Percentiles rank a stretch among this genome's conserved stretches.
Evolutionary conservation across 1,284 basidiomycete genomes (phyloP).

Genomic region (Pyrrhoderma lamaoense): DNA sequence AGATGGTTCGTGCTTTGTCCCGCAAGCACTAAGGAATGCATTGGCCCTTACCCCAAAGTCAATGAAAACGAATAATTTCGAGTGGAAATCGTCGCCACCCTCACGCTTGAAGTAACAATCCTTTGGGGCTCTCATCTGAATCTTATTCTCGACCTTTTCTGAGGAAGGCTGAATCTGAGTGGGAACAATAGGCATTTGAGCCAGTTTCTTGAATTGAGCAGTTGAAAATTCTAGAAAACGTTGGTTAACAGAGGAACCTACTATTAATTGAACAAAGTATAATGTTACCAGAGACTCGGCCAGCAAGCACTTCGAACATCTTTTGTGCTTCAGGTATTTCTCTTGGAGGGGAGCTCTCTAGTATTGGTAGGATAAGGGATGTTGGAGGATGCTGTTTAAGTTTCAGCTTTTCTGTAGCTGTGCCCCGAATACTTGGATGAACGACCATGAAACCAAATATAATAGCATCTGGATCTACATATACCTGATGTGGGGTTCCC

Average conservation of each 20-base stretch:
- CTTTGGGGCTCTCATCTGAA: conserved; percentile 47
- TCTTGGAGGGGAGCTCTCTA: conserved; percentile 59
- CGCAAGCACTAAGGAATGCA: conserved; percentile 79
- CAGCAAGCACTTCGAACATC: conserved; percentile 77
- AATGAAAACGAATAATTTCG: conserved; percentile 80
- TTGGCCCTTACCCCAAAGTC: conserved; percentile 85
- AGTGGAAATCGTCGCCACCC: conserved; percentile 51
- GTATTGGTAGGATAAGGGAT: conserved; percentile 51
- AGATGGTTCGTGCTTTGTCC: conserved; percentile 84
- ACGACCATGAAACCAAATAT: conserved; percentile 72
- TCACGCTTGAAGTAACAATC: conserved; percentile 64
- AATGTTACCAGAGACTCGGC: conserved; percentile 56
- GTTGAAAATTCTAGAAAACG: conserved; percentile 41
- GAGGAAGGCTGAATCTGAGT: conserved; percentile 19
- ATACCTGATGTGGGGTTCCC: conserved; percentile 71
- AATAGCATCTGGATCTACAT: conserved; percentile 63
- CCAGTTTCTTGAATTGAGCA: conserved; percentile 40
- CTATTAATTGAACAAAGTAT: background rate
- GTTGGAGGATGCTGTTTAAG: conserved; percentile 72
- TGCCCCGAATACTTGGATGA: conserved; percentile 49
- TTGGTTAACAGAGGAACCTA: conserved; percentile 17
- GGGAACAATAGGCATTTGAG: conserved; percentile 51
- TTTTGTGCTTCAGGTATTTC: conserved; percentile 48
- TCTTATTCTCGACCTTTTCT: conserved; percentile 25
- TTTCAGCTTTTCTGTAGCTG: conserved; percentile 61